These are phyloP conservation scores for Angomonas ambiguus DNA, from an alignment of 208 protist species.

Conservation along the genomic window DNA sequence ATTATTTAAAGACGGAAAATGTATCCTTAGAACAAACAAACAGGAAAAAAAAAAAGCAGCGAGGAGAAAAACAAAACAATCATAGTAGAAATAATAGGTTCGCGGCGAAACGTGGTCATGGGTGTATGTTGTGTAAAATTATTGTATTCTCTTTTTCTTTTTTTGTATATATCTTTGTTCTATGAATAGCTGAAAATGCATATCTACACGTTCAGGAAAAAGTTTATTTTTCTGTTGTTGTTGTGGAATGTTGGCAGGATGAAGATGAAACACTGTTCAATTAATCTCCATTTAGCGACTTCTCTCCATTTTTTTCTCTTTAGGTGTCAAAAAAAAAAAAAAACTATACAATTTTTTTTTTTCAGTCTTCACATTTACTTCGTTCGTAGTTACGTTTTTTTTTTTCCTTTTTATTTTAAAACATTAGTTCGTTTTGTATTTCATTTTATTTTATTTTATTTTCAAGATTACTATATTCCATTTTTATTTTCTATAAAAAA, in stretches of 20 bases:
- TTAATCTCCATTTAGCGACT: not conserved
- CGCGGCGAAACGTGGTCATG: not conserved
- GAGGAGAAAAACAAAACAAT: too few species aligned
- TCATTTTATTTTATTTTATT: not conserved
- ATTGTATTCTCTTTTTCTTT: constrained; percentile 8
- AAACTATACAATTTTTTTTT: not conserved
- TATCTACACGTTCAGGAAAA: not conserved
- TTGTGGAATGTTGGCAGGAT: not conserved
- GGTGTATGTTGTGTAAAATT: constrained; percentile 1
- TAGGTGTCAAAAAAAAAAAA: not conserved
- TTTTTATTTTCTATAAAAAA: too few species aligned
- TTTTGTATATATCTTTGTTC: not conserved
- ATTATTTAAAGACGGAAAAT: not conserved
- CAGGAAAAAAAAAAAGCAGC: not conserved
- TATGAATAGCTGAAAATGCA: not conserved
- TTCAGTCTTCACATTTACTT: not conserved
- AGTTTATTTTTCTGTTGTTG: not conserved
- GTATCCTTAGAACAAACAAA: not conserved
- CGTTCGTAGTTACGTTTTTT: constrained; percentile 9
- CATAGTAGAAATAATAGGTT: too few species aligned
- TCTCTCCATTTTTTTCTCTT: constrained; percentile 10
- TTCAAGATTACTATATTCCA: not conserved
- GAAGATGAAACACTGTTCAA: not conserved
- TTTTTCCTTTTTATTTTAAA: not conserved
- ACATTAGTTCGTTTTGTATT: constrained; percentile 6